Evolutionary conservation across 129 eudicot genomes (phyloP), one percentile per base, ranked within the genome.

Genomic region (Flaveria robusta): DNA sequence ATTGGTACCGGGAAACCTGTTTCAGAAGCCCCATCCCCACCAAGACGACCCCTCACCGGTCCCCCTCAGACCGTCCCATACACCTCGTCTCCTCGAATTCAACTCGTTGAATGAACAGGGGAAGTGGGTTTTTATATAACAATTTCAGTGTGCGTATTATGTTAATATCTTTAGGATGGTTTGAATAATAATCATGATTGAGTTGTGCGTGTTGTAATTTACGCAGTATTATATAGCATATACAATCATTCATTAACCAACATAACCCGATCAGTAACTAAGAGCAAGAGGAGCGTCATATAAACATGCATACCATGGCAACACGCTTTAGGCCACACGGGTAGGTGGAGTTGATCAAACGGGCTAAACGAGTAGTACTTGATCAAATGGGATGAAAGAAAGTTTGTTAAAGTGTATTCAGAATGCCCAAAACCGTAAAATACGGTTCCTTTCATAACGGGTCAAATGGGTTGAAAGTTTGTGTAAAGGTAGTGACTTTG

Each of bases 1-100:
- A 75, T 90, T 13, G 96, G 98, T 12, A 86, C 89, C 0, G 96
- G 97, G 23, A 81, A 87, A 80, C 87, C 89, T 27, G 86, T 83
- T 60, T 72, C 83, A 19, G 94, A 92, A 72, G 70, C 81, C 26
- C 70, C 88, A 7, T 62, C 91, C 8, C 87, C 86, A 3, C 74
- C 77, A 51, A 85, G 70, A 66, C 74, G 74, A 39, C 72, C 74
- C 18, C 59, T 52, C n/a, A 18, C 43, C 4, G 81, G 83, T 31
- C 1, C 23, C 59, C 59, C 22, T 16, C 59, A 52, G 12, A 52
- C 23, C 23, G 23, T 3, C 43, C 45, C 47, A 12, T 70, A 63
- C 19, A 51, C 74, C 71, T 58, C 72, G 0, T 12, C 68, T 76
- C 70, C 88, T 73, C 62, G 71, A 54, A 56, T 55, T 65, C 76